Conservation (phyloP, 352 stramenopile genomes). For the Phytopythium oedochilum region DNA sequence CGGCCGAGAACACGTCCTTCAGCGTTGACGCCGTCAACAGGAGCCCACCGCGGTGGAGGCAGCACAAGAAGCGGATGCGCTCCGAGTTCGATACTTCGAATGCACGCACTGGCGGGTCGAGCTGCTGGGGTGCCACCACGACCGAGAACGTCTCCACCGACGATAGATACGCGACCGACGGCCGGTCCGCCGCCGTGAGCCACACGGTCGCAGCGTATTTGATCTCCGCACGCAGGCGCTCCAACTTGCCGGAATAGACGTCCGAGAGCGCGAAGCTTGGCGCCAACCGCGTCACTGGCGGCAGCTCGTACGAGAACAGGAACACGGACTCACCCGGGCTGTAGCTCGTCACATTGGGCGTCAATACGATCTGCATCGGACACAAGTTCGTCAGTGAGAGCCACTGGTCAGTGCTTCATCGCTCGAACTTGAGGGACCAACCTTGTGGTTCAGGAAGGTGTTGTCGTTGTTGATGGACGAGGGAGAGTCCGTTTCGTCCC, state of each 20-base stretch:
- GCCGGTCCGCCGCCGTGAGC: slow-evolving; percentile 16
- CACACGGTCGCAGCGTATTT: slow-evolving; percentile 27
- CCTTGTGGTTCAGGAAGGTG: slow-evolving; percentile 27
- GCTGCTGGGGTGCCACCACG: slow-evolving; percentile 9
- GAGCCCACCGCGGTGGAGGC: slow-evolving; percentile 22
- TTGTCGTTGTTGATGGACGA: slow-evolving; percentile 23
- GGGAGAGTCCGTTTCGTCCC: slow-evolving; percentile 23
- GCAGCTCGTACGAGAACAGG: slow-evolving; percentile 17
- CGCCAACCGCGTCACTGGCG: slow-evolving; percentile 9
- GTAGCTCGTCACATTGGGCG: slow-evolving; percentile 8
- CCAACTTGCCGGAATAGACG: slow-evolving; percentile 20
- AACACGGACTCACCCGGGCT: slow-evolving; percentile 14
- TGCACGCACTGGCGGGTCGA: slow-evolving; percentile 13
- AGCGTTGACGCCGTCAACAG: slow-evolving; percentile 12
- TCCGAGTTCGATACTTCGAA: slow-evolving; percentile 22
- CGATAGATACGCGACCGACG: slow-evolving; percentile 24
- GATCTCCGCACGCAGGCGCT: slow-evolving; percentile 21
- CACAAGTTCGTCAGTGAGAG: not conserved
- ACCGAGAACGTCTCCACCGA: slow-evolving; percentile 22
- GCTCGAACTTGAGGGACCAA: not conserved
- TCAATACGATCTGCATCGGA: slow-evolving; percentile 16
- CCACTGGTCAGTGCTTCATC: too few species aligned
- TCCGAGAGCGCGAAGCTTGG: slow-evolving; percentile 24
- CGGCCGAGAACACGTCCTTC: slow-evolving; percentile 16
- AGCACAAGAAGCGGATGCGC: slow-evolving; percentile 23